These are phyloP conservation scores for Trematosphaeria pertusa DNA, from an alignment of 2,329 filamentous ascomycete species.

Conservation along the genomic window DNA sequence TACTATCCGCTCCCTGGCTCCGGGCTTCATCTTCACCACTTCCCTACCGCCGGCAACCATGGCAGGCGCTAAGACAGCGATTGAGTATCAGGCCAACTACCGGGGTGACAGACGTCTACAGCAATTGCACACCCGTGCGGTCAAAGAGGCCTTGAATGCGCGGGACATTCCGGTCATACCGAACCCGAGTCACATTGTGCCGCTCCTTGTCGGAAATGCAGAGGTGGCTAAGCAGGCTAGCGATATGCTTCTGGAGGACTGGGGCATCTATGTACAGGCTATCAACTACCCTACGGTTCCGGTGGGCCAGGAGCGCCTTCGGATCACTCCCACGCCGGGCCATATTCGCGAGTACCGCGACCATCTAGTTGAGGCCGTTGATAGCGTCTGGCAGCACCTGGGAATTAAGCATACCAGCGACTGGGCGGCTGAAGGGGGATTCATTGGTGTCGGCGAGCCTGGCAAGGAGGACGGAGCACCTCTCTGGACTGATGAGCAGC, in stretches of 20 bases:
- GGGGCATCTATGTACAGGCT: constrained; percentile 95
- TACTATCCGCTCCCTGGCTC: constrained; percentile 89
- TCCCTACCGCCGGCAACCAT: constrained; percentile 95
- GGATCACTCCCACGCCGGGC: constrained; percentile 94
- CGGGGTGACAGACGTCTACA: constrained; percentile 88
- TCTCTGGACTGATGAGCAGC: constrained; percentile 92
- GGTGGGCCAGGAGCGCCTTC: constrained; percentile 94
- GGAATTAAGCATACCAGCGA: constrained; percentile 91
- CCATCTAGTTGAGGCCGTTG: constrained; percentile 81
- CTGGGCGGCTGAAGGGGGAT: constrained; percentile 90
- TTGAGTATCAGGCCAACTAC: constrained; percentile 90
- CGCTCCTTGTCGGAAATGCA: constrained; percentile 91
- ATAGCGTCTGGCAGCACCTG: constrained; percentile 86
- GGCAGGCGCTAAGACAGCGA: constrained; percentile 89
- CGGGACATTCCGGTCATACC: constrained; percentile 95
- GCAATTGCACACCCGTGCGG: constrained; percentile 93
- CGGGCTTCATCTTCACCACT: constrained; percentile 98
- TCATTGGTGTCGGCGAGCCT: constrained; percentile 88
- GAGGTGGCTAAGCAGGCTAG: constrained; percentile 91
- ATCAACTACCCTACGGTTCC: constrained; percentile 99
- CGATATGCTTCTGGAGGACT: constrained; percentile 87
- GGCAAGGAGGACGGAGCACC: constrained; percentile 66
- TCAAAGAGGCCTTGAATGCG: constrained; percentile 81
- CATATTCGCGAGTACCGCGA: constrained; percentile 86
- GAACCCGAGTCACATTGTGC: constrained; percentile 96